Conservation (phyloP, 805 yeast species). For the Zygotorulaspora danielsina region DNA sequence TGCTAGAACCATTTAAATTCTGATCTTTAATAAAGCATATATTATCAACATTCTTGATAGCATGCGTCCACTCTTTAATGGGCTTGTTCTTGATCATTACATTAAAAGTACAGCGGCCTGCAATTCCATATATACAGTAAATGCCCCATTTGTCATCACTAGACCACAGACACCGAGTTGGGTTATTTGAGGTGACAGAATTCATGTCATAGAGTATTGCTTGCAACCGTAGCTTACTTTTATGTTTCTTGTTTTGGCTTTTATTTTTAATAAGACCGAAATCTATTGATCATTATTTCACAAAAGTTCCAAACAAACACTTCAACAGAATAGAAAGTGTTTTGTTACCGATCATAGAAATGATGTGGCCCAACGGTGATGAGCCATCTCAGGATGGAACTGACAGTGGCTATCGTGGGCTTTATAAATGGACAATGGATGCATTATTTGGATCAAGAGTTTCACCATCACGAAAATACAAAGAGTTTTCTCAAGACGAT, state of each 20-base stretch:
- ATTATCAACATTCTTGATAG: constrained; percentile 2
- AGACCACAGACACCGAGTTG: not conserved
- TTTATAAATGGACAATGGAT: constrained; percentile 33
- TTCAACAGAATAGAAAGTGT: not conserved
- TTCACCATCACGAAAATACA: constrained; percentile 32
- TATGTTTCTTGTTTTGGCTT: constrained; percentile 2
- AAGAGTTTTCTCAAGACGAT: constrained; percentile 28
- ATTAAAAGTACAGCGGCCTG: not conserved
- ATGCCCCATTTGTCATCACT: not conserved
- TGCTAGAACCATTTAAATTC: not conserved
- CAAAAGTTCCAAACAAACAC: not conserved
- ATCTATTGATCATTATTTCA: not conserved
- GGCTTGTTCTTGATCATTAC: not conserved
- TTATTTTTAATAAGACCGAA: constrained; percentile 3
- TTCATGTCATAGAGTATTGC: too few relatives aligned
- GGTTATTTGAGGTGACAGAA: not conserved
- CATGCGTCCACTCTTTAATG: constrained; percentile 7
- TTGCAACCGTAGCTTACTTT: constrained; percentile 4
- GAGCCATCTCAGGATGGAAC: constrained; percentile 12
- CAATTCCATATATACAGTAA: not conserved
- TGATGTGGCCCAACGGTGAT: constrained; percentile 7
- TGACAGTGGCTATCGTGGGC: constrained; percentile 15
- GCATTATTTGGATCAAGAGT: constrained; percentile 30
- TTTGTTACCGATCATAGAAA: not conserved
- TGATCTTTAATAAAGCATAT: constrained; percentile 1